Percentiles rank a stretch among this genome's conserved stretches.
phyloP scores from a whole-genome alignment of 805 yeast species.

The Dipodascus geniculatus region DNA sequence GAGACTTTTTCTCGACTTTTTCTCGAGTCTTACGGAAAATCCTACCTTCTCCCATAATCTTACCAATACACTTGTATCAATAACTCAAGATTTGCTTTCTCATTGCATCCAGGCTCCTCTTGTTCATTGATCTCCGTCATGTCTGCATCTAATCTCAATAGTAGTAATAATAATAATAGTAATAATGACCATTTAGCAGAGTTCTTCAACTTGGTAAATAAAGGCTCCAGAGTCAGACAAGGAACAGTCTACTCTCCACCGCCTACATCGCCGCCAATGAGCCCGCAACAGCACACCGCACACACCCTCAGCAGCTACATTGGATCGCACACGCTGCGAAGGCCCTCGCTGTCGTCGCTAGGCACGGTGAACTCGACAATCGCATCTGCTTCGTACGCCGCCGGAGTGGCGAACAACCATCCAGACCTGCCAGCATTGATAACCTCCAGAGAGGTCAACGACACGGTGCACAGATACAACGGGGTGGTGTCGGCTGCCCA shows the following conservation, averaged over 20 bases:
- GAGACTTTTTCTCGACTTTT: too few relatives aligned
- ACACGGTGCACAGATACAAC: conserved; percentile 37
- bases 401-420: conserved; percentile 16
- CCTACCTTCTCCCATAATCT: background rate
- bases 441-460: conserved; percentile 46
- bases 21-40: too few relatives aligned
- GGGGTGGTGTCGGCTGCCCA: conserved; percentile 37
- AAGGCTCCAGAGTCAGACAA: background rate
- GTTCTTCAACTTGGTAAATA: background rate
- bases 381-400: conserved; percentile 13
- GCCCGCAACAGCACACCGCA: background rate
- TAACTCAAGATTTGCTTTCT: background rate
- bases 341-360: background rate
- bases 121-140: background rate
- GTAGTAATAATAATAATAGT: too few relatives aligned
- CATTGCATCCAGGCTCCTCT: background rate
- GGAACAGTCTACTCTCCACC: background rate
- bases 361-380: conserved; percentile 7
- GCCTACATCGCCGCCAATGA: background rate
- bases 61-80: background rate
- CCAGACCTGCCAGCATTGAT: conserved; percentile 50
- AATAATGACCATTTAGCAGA: background rate
- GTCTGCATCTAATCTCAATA: background rate
- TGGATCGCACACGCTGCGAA: background rate
- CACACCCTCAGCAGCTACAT: background rate